Evolutionary conservation across 306 rosid species (phyloP).

Genomic region (Glycine latifolia): DNA sequence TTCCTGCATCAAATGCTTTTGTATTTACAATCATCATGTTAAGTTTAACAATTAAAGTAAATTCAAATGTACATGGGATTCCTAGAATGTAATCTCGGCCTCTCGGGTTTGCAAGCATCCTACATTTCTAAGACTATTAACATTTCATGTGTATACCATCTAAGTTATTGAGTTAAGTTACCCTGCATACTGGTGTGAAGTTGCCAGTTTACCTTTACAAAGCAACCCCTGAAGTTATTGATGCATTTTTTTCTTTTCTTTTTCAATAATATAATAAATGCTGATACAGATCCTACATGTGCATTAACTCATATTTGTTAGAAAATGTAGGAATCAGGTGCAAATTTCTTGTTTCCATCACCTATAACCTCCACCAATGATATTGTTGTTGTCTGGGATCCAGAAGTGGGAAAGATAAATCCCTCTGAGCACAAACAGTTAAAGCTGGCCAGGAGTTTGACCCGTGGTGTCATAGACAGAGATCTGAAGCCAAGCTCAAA

Average conservation of each 20-base stretch:
- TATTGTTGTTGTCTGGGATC: conserved; percentile 94
- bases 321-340: conserved; percentile 90
- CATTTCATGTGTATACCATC: conserved; percentile 15
- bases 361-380: conserved; percentile 94
- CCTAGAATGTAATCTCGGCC: not conserved
- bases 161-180: conserved; percentile 26
- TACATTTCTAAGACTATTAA: conserved; percentile 27
- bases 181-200: conserved; percentile 11
- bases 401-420: conserved; percentile 87
- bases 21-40: conserved; percentile 20
- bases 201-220: conserved; percentile 29
- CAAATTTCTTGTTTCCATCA: conserved; percentile 90
- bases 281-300: conserved; percentile 33
- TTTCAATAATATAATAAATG: conserved; percentile 13
- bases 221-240: conserved; percentile 38
- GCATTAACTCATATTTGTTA: conserved; percentile 48
- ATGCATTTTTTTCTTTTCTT: not conserved
- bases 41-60: conserved; percentile 22
- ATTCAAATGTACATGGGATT: not conserved
- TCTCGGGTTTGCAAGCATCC: conserved; percentile 25
- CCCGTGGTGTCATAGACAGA: conserved; percentile 96
- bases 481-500: conserved; percentile 94
- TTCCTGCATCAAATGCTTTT: conserved; percentile 5
- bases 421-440: conserved; percentile 99
- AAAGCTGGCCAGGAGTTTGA: conserved; percentile 94